These are phyloP conservation scores for Chalciporus sphaerocephalus DNA, from an alignment of 768 basidiomycete genomes.

Conservation along the genomic window DNA sequence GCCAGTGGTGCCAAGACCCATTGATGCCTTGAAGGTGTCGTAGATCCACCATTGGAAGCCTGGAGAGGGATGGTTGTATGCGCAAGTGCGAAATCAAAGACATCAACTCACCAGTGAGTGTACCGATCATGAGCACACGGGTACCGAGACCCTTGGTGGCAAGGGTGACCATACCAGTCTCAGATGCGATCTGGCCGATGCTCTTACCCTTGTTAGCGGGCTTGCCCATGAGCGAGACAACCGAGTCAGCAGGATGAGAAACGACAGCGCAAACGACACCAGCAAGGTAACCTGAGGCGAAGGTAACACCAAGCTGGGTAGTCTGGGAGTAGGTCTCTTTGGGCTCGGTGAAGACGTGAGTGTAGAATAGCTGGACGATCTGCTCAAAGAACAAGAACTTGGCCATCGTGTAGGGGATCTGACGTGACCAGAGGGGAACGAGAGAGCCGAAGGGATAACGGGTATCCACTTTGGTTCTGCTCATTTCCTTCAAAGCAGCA, in stretches of 20 bases:
- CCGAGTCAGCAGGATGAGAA: slow-evolving; percentile 92
- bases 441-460: slow-evolving; percentile 84
- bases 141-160: slow-evolving; percentile 86
- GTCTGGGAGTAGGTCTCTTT: slow-evolving; percentile 75
- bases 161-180: slow-evolving; percentile 60
- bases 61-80: slow-evolving; percentile 19
- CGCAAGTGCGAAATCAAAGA: background rate
- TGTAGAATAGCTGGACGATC: slow-evolving; percentile 84
- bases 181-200: slow-evolving; percentile 62
- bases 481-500: slow-evolving; percentile 70
- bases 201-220: slow-evolving; percentile 78
- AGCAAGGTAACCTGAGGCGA: slow-evolving; percentile 88
- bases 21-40: slow-evolving; percentile 76
- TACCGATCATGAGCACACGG: slow-evolving; percentile 81
- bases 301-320: slow-evolving; percentile 86
- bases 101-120: slow-evolving; percentile 38
- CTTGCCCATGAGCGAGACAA: slow-evolving; percentile 94
- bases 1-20: slow-evolving; percentile 86
- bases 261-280: slow-evolving; percentile 95
- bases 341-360: slow-evolving; percentile 75
- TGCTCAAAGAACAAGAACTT: slow-evolving; percentile 97
- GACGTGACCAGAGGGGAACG: slow-evolving; percentile 84
- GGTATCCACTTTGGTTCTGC: slow-evolving; percentile 58
- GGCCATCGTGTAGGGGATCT: slow-evolving; percentile 99
- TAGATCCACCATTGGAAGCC: slow-evolving; percentile 97